A percentile compares a stretch with the other conserved stretches of the same genome.
Evolutionary conservation across 768 basidiomycete species (phyloP).

Genomic region (Porphyrellus cyaneotinctus): DNA sequence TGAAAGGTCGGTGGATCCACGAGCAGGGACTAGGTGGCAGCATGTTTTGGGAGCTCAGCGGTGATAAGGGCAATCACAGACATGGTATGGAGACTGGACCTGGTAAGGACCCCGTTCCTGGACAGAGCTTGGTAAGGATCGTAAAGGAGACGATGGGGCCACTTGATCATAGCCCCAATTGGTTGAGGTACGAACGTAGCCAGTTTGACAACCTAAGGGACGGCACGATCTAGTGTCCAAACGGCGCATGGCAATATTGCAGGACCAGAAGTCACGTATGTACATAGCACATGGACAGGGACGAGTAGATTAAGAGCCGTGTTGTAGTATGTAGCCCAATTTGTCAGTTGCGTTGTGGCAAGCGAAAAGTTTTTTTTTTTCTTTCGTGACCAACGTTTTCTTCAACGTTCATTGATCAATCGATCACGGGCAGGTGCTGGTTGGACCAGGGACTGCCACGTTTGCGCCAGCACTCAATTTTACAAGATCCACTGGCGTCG

Average conservation of each 20-base stretch:
- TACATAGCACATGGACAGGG: too few relatives aligned
- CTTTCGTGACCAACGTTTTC: background rate
- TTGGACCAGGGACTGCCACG: background rate
- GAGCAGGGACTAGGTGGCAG: constrained; percentile 78
- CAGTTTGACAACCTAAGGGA: constrained; percentile 76
- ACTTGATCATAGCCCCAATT: constrained; percentile 71
- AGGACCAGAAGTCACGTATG: constrained; percentile 3
- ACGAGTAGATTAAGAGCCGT: too few relatives aligned
- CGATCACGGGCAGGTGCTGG: background rate
- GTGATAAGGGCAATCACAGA: constrained; percentile 68
- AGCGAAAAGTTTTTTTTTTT: background rate
- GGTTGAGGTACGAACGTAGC: constrained; percentile 73
- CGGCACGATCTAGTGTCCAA: constrained; percentile 45
- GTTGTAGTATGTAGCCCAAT: too few relatives aligned
- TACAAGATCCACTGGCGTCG: background rate
- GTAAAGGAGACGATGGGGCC: constrained; percentile 78
- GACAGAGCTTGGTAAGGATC: constrained; percentile 64
- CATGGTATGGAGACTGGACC: constrained; percentile 71
- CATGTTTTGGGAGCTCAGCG: constrained; percentile 94
- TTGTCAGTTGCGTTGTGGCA: constrained; percentile 2
- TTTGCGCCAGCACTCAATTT: background rate
- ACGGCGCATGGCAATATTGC: background rate
- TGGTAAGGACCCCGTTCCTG: constrained; percentile 71
- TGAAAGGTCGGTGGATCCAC: constrained; percentile 81
- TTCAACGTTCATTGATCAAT: background rate